Evolutionary conservation across 768 basidiomycete species (phyloP), one percentile per base, ranked within the genome.

Genomic region (Albatrellus ellisii): DNA sequence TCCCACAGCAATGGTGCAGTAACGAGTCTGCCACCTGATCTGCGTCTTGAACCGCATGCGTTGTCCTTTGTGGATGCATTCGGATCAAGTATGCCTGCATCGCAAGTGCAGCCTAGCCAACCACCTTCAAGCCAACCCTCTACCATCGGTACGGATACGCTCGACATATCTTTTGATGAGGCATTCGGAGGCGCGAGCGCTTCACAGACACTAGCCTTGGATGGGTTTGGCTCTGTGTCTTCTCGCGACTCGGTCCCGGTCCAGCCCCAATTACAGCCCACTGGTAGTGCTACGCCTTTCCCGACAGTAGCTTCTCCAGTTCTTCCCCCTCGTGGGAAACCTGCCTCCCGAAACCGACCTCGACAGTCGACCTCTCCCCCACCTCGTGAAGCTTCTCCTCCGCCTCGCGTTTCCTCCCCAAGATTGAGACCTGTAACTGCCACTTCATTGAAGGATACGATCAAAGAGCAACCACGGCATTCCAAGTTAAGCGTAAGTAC

Each of bases 401-500:
- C 66, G 21, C 62, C 70, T 9, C 75, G 75, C 9, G 54, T 64
- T 18, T 46, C 59, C 17, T 68, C 80, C 18, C 76, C 83, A 0
- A 77, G 71, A 54, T 62, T 66, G 27, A 73, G 79, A 20, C 60
- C 69, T 6, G 75, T 75, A 6, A 79, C 76, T 36, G 35, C 12
- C 12, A 31, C 12, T 12, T 12, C 24, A 56, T 60, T 57, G 2
- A 67, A 71, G 7, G 75, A 77, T 45, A 79, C 75, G 51, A 56
- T 58, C 40, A 77, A 76, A 53, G 73, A 78, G 11, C 51, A 66
- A 17, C 52, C 64, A 37, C 70, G 77, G 46, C 73, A 75, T 50
- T 84, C 83, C 22, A 84, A 84, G 56, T 63, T 86, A 41, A 88
- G 81, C 49, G 85, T 87, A 62, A 64, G 81, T 71, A 46, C 27